These are phyloP conservation scores for Fistulifera pelliculosa DNA, from an alignment of 108 stramenopile species.

Conservation along the genomic window DNA sequence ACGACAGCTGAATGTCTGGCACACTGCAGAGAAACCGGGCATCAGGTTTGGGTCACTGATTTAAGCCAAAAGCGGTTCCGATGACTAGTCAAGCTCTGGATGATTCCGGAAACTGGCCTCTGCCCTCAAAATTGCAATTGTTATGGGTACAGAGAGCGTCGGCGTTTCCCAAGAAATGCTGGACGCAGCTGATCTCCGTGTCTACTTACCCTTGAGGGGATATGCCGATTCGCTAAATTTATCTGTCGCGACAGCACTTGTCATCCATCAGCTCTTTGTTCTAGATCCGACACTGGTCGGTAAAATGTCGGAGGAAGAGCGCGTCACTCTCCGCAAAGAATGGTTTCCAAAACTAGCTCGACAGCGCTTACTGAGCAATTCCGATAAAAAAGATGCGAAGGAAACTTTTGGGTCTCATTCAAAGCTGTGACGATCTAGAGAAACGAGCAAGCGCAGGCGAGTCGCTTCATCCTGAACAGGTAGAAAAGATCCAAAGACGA, in stretches of 20 bases:
- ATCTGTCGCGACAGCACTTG: conserved; percentile 80
- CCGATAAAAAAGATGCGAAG: conserved; percentile 43
- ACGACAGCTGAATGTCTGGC: conserved; percentile 59
- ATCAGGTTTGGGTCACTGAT: conserved; percentile 79
- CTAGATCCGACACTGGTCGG: conserved; percentile 67
- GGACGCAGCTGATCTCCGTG: conserved; percentile 61
- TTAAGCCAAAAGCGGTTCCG: conserved; percentile 67
- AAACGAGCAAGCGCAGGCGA: conserved; percentile 14
- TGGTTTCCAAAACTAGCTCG: conserved; percentile 79
- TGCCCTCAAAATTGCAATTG: conserved; percentile 86
- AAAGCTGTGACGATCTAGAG: conserved; percentile 36
- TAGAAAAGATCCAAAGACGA: conserved; percentile 33
- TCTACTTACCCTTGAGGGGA: conserved; percentile 82
- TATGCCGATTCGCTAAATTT: conserved; percentile 90
- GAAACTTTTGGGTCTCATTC: conserved; percentile 27
- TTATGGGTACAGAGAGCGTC: conserved; percentile 85
- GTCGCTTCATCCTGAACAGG: conserved; percentile 9
- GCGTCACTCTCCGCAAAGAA: conserved; percentile 31
- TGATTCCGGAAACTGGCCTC: conserved; percentile 14
- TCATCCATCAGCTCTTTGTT: conserved; percentile 70
- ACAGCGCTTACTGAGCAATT: conserved; percentile 49
- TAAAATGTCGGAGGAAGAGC: conserved; percentile 49
- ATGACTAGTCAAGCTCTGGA: conserved; percentile 29
- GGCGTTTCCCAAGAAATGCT: conserved; percentile 80
- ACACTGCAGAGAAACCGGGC: conserved; percentile 37